Percentiles rank a stretch among this genome's conserved stretches.
phyloP scores from a whole-genome alignment of 352 stramenopile genomes.

The Pythium monospermum region DNA sequence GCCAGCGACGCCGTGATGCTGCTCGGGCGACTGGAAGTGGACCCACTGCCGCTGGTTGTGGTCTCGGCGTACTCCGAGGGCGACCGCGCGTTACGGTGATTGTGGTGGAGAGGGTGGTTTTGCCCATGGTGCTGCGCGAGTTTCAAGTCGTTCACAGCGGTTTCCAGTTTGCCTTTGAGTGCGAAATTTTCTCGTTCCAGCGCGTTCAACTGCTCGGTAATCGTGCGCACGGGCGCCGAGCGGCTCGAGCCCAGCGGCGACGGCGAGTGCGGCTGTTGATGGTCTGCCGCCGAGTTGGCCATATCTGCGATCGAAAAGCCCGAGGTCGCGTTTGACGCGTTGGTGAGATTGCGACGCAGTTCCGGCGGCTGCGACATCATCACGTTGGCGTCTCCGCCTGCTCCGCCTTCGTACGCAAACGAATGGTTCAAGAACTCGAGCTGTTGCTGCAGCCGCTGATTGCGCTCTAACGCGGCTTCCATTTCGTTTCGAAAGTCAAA shows the following conservation, averaged over 20 bases:
- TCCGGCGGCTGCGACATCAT: constrained; percentile 6
- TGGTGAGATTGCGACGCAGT: constrained; percentile 34
- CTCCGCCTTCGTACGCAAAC: constrained; percentile 34
- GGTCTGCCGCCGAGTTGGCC: constrained; percentile 3
- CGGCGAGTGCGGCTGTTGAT: constrained; percentile 9
- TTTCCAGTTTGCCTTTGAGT: constrained; percentile 54
- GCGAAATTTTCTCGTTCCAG: constrained; percentile 73
- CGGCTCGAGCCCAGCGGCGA: constrained; percentile 17
- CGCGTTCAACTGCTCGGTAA: constrained; percentile 70
- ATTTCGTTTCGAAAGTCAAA: constrained; percentile 60
- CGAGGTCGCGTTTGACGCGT: constrained; percentile 38
- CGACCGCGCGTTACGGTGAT: constrained; percentile 16
- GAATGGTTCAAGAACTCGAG: constrained; percentile 55
- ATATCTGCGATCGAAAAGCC: constrained; percentile 15
- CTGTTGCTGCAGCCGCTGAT: constrained; percentile 56
- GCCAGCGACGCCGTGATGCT: constrained; percentile 16
- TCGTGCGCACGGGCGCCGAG: constrained; percentile 42
- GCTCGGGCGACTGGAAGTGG: constrained; percentile 9
- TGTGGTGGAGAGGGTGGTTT: constrained; percentile 26
- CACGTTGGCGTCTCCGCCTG: background rate
- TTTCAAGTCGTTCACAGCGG: constrained; percentile 33
- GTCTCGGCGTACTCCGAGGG: constrained; percentile 17
- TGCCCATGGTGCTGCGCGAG: constrained; percentile 9
- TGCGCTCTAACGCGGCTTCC: constrained; percentile 50
- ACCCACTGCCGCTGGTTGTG: constrained; percentile 28